Percentiles rank a stretch among this genome's conserved stretches.
Conservation (phyloP, 2,329 filamentous ascomycete species). For the Cercospora zeina region DNA sequence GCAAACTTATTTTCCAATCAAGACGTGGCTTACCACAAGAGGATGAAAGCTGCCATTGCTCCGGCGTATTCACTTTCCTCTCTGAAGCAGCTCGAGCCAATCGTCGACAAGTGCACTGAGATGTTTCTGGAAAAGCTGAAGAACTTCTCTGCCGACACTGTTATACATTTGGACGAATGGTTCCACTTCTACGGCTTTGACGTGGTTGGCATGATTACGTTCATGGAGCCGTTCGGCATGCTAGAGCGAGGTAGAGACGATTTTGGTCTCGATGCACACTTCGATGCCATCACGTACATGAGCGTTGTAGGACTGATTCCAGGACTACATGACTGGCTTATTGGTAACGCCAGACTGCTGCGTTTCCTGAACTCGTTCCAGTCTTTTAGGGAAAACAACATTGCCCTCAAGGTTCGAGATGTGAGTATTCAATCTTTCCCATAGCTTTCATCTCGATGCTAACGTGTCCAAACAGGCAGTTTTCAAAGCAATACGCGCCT, state of each 20-base stretch:
- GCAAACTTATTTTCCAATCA: constrained; percentile 18
- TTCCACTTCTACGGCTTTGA: constrained; percentile 25
- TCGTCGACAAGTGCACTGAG: constrained; percentile 70
- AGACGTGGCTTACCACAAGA: constrained; percentile 8
- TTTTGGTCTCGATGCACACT: constrained; percentile 1
- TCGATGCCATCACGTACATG: constrained; percentile 8
- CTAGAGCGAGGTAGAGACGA: constrained; percentile 25
- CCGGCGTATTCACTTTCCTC: constrained; percentile 55
- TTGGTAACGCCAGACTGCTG: constrained; percentile 1
- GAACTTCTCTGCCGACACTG: not conserved
- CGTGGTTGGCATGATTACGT: constrained; percentile 30
- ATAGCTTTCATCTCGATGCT: not conserved
- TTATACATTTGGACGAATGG: constrained; percentile 16
- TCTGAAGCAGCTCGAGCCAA: constrained; percentile 73
- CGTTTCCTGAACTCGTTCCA: not conserved
- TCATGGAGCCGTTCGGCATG: constrained; percentile 24
- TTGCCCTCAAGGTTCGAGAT: constrained; percentile 6
- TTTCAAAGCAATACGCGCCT: not conserved
- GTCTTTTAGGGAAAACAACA: not conserved
- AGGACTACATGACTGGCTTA: constrained; percentile 1
- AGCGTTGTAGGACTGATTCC: constrained; percentile 7
- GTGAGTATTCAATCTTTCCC: not conserved
- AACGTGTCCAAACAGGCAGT: not conserved
- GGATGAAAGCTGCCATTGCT: constrained; percentile 31
- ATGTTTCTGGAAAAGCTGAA: constrained; percentile 52